These are phyloP conservation scores for Gaertneriomyces semiglobifer DNA, from an alignment of 192 early-diverging fungal genomes.

Conservation along the genomic window DNA sequence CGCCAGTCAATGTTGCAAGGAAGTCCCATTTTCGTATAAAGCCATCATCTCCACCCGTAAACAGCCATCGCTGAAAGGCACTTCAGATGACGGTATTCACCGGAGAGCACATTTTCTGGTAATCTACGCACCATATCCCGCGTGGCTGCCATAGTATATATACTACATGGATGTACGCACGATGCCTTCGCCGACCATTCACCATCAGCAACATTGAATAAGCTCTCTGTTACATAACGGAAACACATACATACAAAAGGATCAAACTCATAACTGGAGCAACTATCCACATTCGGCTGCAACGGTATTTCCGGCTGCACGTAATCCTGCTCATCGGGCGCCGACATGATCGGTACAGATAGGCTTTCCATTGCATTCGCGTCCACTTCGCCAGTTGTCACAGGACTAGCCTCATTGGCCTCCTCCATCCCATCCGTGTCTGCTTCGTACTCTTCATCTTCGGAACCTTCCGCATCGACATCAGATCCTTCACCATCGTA, in stretches of 20 bases:
- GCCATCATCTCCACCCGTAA: slow-evolving; percentile 78
- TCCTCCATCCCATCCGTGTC: not conserved
- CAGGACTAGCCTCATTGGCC: not conserved
- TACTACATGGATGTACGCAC: slow-evolving; percentile 15
- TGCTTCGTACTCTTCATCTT: slow-evolving; percentile 16
- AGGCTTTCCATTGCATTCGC: not conserved
- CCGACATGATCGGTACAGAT: not conserved
- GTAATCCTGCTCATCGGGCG: slow-evolving; percentile 6
- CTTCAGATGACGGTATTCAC: not conserved
- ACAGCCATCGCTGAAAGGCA: slow-evolving; percentile 44
- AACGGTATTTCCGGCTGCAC: not conserved
- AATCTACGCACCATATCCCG: slow-evolving; percentile 19
- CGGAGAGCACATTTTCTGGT: not conserved
- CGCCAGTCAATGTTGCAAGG: slow-evolving; percentile 78
- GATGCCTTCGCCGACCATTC: slow-evolving; percentile 9
- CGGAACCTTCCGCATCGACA: slow-evolving; percentile 26
- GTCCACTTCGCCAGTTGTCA: not conserved
- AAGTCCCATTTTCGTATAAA: slow-evolving; percentile 95
- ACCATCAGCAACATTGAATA: not conserved
- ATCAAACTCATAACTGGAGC: slow-evolving; percentile 14
- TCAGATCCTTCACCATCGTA: slow-evolving; percentile 16
- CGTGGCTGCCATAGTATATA: slow-evolving; percentile 22
- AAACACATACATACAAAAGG: slow-evolving; percentile 10
- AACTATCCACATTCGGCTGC: slow-evolving; percentile 9
- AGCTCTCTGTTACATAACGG: not conserved